These are phyloP conservation scores for Cupressus sempervirens DNA, from an alignment of 75 land plant genomes.

Conservation along the genomic window DNA sequence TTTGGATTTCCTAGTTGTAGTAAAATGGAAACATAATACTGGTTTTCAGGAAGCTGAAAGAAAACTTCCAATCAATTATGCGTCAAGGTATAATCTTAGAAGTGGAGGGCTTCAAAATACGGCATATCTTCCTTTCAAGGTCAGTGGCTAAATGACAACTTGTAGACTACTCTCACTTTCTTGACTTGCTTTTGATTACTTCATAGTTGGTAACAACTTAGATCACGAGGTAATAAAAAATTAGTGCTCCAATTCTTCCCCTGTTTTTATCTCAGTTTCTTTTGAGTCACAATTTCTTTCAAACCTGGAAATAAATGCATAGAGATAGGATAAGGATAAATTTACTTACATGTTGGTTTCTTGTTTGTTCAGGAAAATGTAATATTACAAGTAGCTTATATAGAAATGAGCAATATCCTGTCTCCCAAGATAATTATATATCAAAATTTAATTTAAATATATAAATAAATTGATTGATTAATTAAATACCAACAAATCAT, in stretches of 20 bases:
- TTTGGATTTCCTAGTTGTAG: neutral
- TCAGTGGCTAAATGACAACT: slow-evolving; percentile 17
- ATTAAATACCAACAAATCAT: too few species aligned
- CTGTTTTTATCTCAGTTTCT: neutral
- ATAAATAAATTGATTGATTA: too few species aligned
- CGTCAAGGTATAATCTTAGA: slow-evolving; percentile 78
- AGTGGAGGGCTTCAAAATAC: slow-evolving; percentile 87
- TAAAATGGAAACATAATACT: slow-evolving; percentile 15
- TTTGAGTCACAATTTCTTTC: neutral
- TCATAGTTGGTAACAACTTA: neutral
- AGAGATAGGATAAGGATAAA: neutral
- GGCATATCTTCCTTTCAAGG: slow-evolving; percentile 99
- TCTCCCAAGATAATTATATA: too few species aligned
- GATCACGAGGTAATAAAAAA: neutral
- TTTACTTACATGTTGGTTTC: neutral
- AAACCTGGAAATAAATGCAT: neutral
- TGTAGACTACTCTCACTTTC: neutral
- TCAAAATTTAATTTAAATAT: too few species aligned
- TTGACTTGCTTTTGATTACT: neutral
- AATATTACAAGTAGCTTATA: neutral
- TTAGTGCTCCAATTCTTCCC: neutral
- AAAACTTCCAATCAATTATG: slow-evolving; percentile 97
- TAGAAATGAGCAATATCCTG: too few species aligned
- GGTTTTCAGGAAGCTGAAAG: slow-evolving; percentile 93
- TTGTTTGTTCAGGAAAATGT: neutral